Conservation (phyloP, 495 filamentous ascomycete species). For the Aspergillus avenaceus region DNA sequence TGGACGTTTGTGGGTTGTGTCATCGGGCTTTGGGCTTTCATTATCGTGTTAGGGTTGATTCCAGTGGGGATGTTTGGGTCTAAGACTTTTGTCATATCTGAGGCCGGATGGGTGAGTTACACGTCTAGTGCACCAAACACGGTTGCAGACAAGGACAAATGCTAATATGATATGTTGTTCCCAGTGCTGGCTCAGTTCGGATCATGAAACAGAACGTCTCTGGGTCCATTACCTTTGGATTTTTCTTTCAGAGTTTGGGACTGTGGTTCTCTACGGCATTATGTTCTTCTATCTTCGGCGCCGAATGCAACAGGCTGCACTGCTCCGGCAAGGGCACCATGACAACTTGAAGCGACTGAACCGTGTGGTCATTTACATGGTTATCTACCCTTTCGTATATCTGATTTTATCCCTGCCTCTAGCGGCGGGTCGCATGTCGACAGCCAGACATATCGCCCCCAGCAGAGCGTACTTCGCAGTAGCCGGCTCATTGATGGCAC, state of each 20-base stretch:
- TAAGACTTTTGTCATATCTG: constrained; percentile 52
- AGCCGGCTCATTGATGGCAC: constrained; percentile 64
- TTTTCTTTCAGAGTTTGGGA: constrained; percentile 62
- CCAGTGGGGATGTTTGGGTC: constrained; percentile 49
- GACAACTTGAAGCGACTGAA: constrained; percentile 36
- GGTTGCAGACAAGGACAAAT: background rate
- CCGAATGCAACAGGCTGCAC: constrained; percentile 34
- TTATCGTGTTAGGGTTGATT: constrained; percentile 51
- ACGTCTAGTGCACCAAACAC: background rate
- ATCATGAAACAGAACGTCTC: constrained; percentile 57
- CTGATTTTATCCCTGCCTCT: constrained; percentile 65
- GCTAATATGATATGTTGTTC: constrained; percentile 3
- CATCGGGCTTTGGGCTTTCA: constrained; percentile 52
- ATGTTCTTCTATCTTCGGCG: constrained; percentile 58
- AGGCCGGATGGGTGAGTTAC: constrained; percentile 42
- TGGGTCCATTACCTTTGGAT: constrained; percentile 76
- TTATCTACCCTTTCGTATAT: constrained; percentile 71
- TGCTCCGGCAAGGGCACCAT: constrained; percentile 28
- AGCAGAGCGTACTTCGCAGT: constrained; percentile 57
- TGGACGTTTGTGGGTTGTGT: constrained; percentile 46
- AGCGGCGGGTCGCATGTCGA: constrained; percentile 62
- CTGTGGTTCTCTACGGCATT: constrained; percentile 57
- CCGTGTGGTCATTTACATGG: constrained; percentile 60
- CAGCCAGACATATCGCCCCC: constrained; percentile 47
- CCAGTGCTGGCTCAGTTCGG: constrained; percentile 68